These are phyloP conservation scores for Boletus edulis DNA, from an alignment of 768 basidiomycete species.

Conservation along the genomic window DNA sequence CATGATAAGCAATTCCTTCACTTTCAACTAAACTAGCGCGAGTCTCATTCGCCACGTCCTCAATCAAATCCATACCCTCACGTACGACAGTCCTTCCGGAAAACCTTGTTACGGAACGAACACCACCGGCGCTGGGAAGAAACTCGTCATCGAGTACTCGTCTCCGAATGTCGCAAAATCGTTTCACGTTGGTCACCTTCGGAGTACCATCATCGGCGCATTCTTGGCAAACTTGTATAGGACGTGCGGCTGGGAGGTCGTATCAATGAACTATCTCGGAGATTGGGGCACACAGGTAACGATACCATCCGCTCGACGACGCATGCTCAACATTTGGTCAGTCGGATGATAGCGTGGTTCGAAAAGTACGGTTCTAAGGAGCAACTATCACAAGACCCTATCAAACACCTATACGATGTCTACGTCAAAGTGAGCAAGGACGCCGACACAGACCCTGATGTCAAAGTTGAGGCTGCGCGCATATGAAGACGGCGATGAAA, in stretches of 20 bases:
- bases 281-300: slow-evolving; percentile 98
- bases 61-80: slow-evolving; percentile 70
- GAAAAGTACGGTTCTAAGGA: slow-evolving; percentile 88
- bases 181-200: slow-evolving; percentile 95
- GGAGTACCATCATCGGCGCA: slow-evolving; percentile 98
- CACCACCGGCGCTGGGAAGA: slow-evolving; percentile 74
- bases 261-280: slow-evolving; percentile 90
- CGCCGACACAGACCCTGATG: slow-evolving; percentile 66
- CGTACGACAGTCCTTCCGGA: slow-evolving; percentile 55
- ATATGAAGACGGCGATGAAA: slow-evolving; percentile 93
- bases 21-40: slow-evolving; percentile 64
- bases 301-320: too few species aligned
- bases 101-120: slow-evolving; percentile 82
- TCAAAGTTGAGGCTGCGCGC: slow-evolving; percentile 72
- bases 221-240: slow-evolving; percentile 90
- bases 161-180: slow-evolving; percentile 97
- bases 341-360: slow-evolving; percentile 92
- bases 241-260: slow-evolving; percentile 91
- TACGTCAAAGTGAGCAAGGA: slow-evolving; percentile 95
- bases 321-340: slow-evolving; percentile 24
- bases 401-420: slow-evolving; percentile 92
- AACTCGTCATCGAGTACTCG: slow-evolving; percentile 86
- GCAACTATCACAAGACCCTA: slow-evolving; percentile 80
- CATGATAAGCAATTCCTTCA: slow-evolving; percentile 79
- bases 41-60: slow-evolving; percentile 65